Evolutionary conservation across 306 rosid species (phyloP).

Genomic region (Adenanthera pavonina): DNA sequence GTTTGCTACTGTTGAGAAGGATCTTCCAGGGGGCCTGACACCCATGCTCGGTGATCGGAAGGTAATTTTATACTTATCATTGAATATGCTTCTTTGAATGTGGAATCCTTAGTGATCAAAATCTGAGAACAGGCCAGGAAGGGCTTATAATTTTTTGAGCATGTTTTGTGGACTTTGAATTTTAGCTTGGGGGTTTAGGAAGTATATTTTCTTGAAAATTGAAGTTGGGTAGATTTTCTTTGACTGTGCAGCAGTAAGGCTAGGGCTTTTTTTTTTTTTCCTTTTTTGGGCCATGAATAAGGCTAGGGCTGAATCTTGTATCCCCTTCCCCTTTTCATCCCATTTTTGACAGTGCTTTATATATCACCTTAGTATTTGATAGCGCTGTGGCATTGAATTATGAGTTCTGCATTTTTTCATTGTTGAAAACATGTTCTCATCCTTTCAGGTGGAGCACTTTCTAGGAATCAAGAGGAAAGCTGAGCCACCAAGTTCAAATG

Average conservation of each 20-base stretch:
- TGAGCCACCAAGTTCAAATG: conserved; percentile 59
- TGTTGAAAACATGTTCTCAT: conserved; percentile 5
- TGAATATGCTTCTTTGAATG: background rate
- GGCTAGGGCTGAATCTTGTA: background rate
- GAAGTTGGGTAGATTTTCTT: conserved; percentile 1
- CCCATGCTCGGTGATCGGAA: conserved; percentile 98
- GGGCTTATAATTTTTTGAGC: background rate
- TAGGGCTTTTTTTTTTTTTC: too few species aligned
- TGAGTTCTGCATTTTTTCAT: conserved; percentile 1
- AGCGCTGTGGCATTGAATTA: background rate
- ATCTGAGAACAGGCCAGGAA: background rate
- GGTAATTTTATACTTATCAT: conserved; percentile 50
- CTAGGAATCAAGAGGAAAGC: conserved; percentile 92
- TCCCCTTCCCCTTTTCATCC: background rate
- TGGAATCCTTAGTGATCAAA: background rate
- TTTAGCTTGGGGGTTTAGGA: background rate
- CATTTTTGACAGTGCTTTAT: background rate
- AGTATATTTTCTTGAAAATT: conserved; percentile 9
- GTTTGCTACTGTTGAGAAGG: conserved; percentile 98
- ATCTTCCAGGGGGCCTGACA: conserved; percentile 93
- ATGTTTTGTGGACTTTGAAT: background rate
- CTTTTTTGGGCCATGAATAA: too few species aligned
- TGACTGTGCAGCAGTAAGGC: background rate
- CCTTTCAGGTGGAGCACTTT: conserved; percentile 84
- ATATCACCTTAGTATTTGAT: background rate